Evolutionary conservation across 164 flowering plant species (phyloP), one percentile per base, ranked within the genome.

Genomic region (Amborella trichopoda): DNA sequence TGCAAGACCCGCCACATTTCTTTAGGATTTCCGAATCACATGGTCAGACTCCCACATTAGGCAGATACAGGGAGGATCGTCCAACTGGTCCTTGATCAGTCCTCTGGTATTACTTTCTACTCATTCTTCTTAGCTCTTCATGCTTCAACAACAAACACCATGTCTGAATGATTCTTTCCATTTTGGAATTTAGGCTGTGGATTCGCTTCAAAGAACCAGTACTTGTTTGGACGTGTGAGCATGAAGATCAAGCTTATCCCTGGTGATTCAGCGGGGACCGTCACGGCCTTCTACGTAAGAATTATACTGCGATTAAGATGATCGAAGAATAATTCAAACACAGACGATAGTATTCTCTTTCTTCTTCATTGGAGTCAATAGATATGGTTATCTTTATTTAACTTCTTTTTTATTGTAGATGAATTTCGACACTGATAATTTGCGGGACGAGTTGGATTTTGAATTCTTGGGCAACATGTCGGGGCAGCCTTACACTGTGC

Each of bases 401-500:
- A n/a, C n/a, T n/a, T n/a, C n/a, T n/a, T n/a, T n/a, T n/a, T n/a
- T 34, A 36, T n/a, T n/a, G 37, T 47, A 90, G 97, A 77, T 90
- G 95, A 90, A 73, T 49, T 90, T 95, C 12, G 78, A 90, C 65
- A 81, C 80, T 0, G 74, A 66, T 40, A 49, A 16, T 0, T 48
- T 76, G 16, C 68, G 95, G 0, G 95, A 90, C 46, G 97, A 90
- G 56, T 60, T 85, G 50, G 97, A 90, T 48, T 90, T 90, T 21
- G 97, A 90, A 61, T 90, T 90, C 80, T 64, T 90, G 67, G 97
- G 97, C 1, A 90, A 90, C 44, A 55, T 95, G 30, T 54, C 63
- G 0, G 95, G 97, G 5, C 94, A 90, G 60, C 97, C 97, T 2
- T 75, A 77, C 66, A 83, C 94, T 0, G 97, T 90, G 26, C 97